Evolutionary conservation across 148 eudicot genomes (phyloP), one percentile per base, ranked within the genome.

Genomic region (Fallopia convolvulus): DNA sequence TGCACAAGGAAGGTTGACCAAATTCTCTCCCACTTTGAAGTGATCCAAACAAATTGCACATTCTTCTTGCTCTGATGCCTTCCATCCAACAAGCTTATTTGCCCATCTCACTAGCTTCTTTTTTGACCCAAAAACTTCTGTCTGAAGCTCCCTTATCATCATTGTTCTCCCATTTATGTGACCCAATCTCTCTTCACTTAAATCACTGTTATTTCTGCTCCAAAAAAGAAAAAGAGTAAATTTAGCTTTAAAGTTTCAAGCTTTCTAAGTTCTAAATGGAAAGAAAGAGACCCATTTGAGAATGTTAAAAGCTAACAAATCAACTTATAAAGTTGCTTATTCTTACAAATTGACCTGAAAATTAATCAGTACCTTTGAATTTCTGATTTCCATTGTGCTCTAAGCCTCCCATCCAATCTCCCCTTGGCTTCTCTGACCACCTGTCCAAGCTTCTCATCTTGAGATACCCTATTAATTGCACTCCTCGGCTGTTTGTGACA

Each of bases 21-120:
- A 76, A 21, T 78, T 79, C 49, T 93, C 91, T 8, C 92, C 86
- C 0, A 21, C 79, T 61, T 58, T 85, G 70, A 85, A 87, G 11
- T 84, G 81, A 26, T 94, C 94, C 84, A 94, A 87, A 44, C 98
- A 91, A 15, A 91, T 87, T 1, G 91, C 88, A 75, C 98, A 94
- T 71, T 94, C 94, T 5, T 79, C 82, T 79, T 88, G 91, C 41
- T 90, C 91, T 46, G 81, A 76, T 5, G 86, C 77, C 74, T 86
- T 93, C 94, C 97, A 87, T 9, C 86, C 81, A 26, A 84, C 83
- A 3, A 83, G 80, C 81, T 79, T 76, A 79, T 81, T 90, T 23
- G 86, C 39, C 79, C 83, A 23, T 77, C 77, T 6, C 74, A 68
- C 65, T 15, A 68, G 10, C 72, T 80, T 83, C 68, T 83, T 90